phyloP scores from a whole-genome alignment of 495 filamentous ascomycete genomes.

The Penicillium coffeae region DNA sequence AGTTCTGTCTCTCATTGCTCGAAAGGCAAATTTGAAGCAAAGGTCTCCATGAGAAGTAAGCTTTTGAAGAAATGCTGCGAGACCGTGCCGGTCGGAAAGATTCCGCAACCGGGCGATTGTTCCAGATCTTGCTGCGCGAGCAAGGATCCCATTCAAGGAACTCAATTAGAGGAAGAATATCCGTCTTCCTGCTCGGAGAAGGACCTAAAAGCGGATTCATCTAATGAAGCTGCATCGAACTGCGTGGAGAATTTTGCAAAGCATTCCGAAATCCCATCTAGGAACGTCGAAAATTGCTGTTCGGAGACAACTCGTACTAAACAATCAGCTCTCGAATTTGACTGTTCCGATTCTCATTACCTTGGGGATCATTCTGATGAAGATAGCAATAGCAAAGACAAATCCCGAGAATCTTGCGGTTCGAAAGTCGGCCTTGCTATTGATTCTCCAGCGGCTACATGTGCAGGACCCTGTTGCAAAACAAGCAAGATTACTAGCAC shows the following conservation, averaged over 20 bases:
- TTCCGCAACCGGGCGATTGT: not conserved
- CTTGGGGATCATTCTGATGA: not conserved
- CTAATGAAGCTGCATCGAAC: too few relatives aligned
- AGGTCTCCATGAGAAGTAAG: not conserved
- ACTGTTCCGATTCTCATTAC: not conserved
- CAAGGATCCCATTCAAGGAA: too few relatives aligned
- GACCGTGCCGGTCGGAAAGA: not conserved
- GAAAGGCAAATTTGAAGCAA: not conserved
- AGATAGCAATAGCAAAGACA: not conserved
- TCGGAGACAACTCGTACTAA: too few relatives aligned
- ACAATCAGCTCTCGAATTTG: too few relatives aligned
- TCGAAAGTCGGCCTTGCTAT: not conserved
- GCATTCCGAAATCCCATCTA: too few relatives aligned
- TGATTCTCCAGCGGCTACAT: not conserved
- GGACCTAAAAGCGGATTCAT: too few relatives aligned
- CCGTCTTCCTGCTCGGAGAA: too few relatives aligned
- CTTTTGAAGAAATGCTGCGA: too few relatives aligned
- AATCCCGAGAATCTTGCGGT: not conserved
- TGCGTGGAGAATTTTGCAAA: too few relatives aligned
- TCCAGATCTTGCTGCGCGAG: not conserved
- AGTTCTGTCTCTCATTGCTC: not conserved
- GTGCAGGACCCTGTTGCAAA: not conserved
- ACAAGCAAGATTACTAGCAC: not conserved
- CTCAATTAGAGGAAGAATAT: too few relatives aligned
- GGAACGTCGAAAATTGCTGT: too few relatives aligned